Evolutionary conservation across 202 grass and related monocot species (phyloP), one percentile per base, ranked within the genome.

Genomic region (Musa balbisiana): DNA sequence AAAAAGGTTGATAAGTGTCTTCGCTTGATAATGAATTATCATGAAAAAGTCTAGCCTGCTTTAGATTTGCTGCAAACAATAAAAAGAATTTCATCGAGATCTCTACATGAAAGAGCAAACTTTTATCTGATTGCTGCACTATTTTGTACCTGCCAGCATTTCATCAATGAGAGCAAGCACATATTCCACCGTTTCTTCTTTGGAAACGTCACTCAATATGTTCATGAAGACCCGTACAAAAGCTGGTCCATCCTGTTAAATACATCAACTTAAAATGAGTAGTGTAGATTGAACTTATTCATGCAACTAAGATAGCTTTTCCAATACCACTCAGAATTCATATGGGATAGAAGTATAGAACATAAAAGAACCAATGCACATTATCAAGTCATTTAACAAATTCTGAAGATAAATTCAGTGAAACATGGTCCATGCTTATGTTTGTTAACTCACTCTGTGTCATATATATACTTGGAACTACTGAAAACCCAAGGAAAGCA

Each of bases 161-260:
- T 98, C 91, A 87, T 93, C 94, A 85, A 98, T 85, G 55, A 98
- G 88, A 54, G 94, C 91, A 83, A 98, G 81, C 71, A 89, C 94
- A 71, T 98, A 98, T 81, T 98, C 94, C 55, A 93, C 87, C 64
- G 94, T 91, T 50, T 98, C 94, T 88, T 98, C 94, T 80, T 98
- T 93, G 9, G 88, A 88, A 77, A 93, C 85, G 51, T 82, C 86
- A 77, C 72, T 62, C 62, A 98, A 67, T 72, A 98, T 92, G 84
- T 93, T 91, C 80, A 93, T 52, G 53, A 98, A 93, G 76, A 93
- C 74, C 59, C 72, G 83, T 78, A 93, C n/a, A 67, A 93, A 98
- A 4, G 86, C 83, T 53, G 86, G 80, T 20, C 94, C 94, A 87
- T 97, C 90, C 94, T 97, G 80, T 68, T 72, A 80, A 80, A 78